phyloP scores from a whole-genome alignment of 768 basidiomycete genomes.

The Xerocomus spinulosus region DNA sequence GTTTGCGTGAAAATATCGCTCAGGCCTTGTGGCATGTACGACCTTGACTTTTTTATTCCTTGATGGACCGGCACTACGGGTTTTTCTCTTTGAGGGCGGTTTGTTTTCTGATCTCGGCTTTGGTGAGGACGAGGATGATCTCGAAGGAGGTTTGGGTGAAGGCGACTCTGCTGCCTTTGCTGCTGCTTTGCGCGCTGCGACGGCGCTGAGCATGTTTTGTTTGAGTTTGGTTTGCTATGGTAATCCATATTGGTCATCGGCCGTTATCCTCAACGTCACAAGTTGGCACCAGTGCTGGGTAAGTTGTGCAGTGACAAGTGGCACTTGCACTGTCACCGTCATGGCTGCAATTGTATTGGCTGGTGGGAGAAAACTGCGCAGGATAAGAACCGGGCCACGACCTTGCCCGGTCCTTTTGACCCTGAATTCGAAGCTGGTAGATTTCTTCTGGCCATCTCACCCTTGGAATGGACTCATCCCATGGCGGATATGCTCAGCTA shows the following conservation, averaged over 20 bases:
- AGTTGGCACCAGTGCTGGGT: too few relatives aligned
- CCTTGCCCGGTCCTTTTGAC: too few relatives aligned
- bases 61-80: constrained; percentile 18
- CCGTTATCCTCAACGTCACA: too few relatives aligned
- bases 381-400: too few relatives aligned
- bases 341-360: too few relatives aligned
- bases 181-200: constrained; percentile 67
- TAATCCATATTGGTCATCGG: too few relatives aligned
- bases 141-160: constrained; percentile 12
- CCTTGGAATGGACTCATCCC: background rate
- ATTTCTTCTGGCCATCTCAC: too few relatives aligned
- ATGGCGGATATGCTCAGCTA: background rate
- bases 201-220: constrained; percentile 59
- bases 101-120: constrained; percentile 11
- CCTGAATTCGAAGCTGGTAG: too few relatives aligned
- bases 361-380: too few relatives aligned
- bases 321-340: too few relatives aligned
- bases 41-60: constrained; percentile 30
- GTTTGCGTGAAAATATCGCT: constrained; percentile 32
- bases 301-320: too few relatives aligned
- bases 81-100: constrained; percentile 44
- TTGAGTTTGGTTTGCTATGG: too few relatives aligned
- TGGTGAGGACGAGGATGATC: constrained; percentile 6
- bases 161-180: constrained; percentile 34
- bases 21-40: constrained; percentile 22